These are phyloP conservation scores for Magnolia officinalis DNA, from an alignment of 164 flowering plant species.

Conservation along the genomic window DNA sequence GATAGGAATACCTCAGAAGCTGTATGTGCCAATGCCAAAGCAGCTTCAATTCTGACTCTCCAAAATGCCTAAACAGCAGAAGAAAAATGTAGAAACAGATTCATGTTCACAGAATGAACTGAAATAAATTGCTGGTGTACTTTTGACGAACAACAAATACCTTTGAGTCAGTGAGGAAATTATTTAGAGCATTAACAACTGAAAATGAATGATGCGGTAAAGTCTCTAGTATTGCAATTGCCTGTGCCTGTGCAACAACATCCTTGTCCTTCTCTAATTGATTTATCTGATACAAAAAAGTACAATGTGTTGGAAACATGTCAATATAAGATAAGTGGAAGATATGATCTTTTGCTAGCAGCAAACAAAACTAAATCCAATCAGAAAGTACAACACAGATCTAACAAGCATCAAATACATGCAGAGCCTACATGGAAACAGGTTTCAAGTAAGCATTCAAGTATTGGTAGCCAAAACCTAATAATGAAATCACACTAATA, in stretches of 20 bases:
- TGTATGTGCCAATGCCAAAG: slow-evolving; percentile 81
- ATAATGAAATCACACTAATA: too few species aligned
- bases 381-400: not conserved
- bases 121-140: not conserved
- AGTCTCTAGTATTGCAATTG: slow-evolving; percentile 63
- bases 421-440: too few species aligned
- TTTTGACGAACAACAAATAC: slow-evolving; percentile 22
- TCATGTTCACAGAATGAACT: not conserved
- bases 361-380: not conserved
- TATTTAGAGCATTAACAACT: slow-evolving; percentile 72
- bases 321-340: not conserved
- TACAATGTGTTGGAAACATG: not conserved
- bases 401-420: too few species aligned
- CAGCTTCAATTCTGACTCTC: slow-evolving; percentile 94
- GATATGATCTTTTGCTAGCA: not conserved
- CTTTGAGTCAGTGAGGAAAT: slow-evolving; percentile 82
- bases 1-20: slow-evolving; percentile 72
- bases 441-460: too few species aligned
- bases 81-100: not conserved
- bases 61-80: slow-evolving; percentile 67
- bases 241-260: slow-evolving; percentile 96
- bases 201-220: slow-evolving; percentile 69
- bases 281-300: slow-evolving; percentile 53
- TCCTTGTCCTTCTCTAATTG: slow-evolving; percentile 95
- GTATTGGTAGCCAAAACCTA: too few species aligned